phyloP scores from a whole-genome alignment of 2,329 filamentous ascomycete species.

The Coleophoma crateriformis region DNA sequence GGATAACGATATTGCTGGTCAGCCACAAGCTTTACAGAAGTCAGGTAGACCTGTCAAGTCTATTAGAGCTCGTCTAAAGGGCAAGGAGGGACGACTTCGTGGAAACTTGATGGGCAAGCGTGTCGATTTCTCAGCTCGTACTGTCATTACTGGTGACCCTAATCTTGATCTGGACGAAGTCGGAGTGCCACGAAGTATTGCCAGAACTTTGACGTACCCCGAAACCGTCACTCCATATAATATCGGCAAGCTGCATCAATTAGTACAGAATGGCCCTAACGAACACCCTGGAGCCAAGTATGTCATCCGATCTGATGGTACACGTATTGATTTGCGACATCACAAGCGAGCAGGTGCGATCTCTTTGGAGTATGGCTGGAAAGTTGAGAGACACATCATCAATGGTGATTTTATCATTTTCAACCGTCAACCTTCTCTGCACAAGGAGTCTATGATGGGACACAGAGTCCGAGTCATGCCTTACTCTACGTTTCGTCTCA shows the following conservation, averaged over 20 bases:
- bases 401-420: conserved; percentile 98
- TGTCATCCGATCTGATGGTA: conserved; percentile 88
- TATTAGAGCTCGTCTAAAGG: conserved; percentile 94
- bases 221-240: conserved; percentile 98
- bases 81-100: conserved; percentile 95
- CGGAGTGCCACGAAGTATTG: conserved; percentile 90
- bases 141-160: conserved; percentile 97
- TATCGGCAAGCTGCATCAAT: conserved; percentile 81
- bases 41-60: conserved; percentile 95
- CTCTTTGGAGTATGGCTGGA: conserved; percentile 92
- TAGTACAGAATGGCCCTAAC: conserved; percentile 90
- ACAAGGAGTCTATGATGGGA: conserved; percentile 99
- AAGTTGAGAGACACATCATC: conserved; percentile 93
- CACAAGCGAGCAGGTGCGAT: conserved; percentile 85
- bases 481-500: conserved; percentile 96
- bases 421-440: conserved; percentile 97
- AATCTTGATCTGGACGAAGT: conserved; percentile 96
- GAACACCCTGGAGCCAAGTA: conserved; percentile 96
- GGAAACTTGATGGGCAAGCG: conserved; percentile 99
- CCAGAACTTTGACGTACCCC: conserved; percentile 87
- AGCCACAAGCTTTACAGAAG: conserved; percentile 93
- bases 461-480: conserved; percentile 97
- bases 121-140: conserved; percentile 99
- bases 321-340: conserved; percentile 89
- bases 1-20: conserved; percentile 98